These are phyloP conservation scores for Colletotrichum sp. DNA, from an alignment of 2,329 filamentous ascomycete species.

Conservation along the genomic window DNA sequence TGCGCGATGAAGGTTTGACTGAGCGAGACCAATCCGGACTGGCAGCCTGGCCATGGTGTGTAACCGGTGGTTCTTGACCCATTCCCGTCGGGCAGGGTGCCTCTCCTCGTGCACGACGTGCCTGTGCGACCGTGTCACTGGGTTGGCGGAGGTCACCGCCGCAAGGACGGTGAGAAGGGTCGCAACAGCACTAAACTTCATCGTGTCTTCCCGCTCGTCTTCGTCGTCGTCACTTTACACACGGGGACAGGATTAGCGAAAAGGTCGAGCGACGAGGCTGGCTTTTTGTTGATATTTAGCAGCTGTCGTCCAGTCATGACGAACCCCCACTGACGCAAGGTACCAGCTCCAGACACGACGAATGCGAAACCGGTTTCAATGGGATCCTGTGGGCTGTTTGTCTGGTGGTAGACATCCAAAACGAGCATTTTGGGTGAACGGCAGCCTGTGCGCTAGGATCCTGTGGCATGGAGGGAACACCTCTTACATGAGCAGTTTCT, in stretches of 20 bases:
- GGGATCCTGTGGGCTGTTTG: conserved; percentile 4
- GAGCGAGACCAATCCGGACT: conserved; percentile 23
- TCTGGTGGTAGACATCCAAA: conserved; percentile 15
- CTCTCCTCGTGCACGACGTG: conserved; percentile 23
- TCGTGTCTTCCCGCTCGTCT: conserved; percentile 9
- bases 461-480: conserved; percentile 3
- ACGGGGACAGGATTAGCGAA: neutral
- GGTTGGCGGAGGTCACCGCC: conserved; percentile 12
- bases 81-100: conserved; percentile 19
- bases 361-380: conserved; percentile 22
- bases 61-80: conserved; percentile 18
- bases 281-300: conserved; percentile 18
- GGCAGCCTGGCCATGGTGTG: conserved; percentile 15
- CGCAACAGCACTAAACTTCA: conserved; percentile 16
- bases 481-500: conserved; percentile 15
- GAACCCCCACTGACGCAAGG: conserved; percentile 7
- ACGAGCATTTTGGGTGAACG: conserved; percentile 14
- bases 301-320: conserved; percentile 13
- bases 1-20: conserved; percentile 22
- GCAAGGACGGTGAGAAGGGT: conserved; percentile 9
- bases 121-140: conserved; percentile 16
- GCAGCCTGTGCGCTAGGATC: conserved; percentile 17
- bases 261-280: conserved; percentile 2
- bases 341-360: conserved; percentile 3
- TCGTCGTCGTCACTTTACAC: conserved; percentile 7